Base-by-base conservation (phyloP, 2,329 filamentous ascomycete species). In the Colletotrichum sp. region DNA sequence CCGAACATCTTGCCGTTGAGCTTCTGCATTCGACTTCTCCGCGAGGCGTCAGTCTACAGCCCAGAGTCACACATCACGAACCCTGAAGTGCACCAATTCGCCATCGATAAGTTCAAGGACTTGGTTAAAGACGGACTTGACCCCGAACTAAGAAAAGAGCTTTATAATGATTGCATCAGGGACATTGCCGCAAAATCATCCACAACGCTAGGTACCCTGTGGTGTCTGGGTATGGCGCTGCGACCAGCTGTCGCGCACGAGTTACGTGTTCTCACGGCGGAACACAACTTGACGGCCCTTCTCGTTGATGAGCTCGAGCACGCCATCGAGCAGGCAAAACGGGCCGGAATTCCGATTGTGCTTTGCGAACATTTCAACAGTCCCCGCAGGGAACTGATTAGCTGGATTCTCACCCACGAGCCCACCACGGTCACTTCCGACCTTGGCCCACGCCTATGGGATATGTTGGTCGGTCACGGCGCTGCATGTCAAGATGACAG, bases 181-280 rank as follows among this genome's bases (percentile, higher is more conserved):
- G 93, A 96, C 79, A 93, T 98, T 61, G 87, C 89, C 4, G 85
- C 88, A 26, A 92, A 90, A 81, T 93, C 92, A 3, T 77, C 85
- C 12, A 93, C 92, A 16, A 92, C 93, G 1, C 89, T 94, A 8
- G 95, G 95, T 2, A 97, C 95, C 79, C 89, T 96, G 24, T 93
- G 92, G 81, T 93, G 92, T 18, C 85, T 95, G 63, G 85, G 82
- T 67, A 84, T 88, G 61, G 81, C 91, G 21, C 85, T 90, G n/a
- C 85, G 86, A 10, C 84, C 84, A 24, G 84, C 88, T 48, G 81
- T 89, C 48, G 79, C 80, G 4, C 85, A 84, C 9, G 92, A 94
- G 75, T 83, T 95, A 26, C 87, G 86, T 32, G 83, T 85, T n/a
- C 84, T 95, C 66, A 89, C 91, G 10, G 84, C 87, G 8, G 88